Percentiles rank a stretch among this genome's conserved stretches.
Evolutionary conservation across 805 yeast genomes (phyloP).

Genomic region (Cyberlindnera americana): DNA sequence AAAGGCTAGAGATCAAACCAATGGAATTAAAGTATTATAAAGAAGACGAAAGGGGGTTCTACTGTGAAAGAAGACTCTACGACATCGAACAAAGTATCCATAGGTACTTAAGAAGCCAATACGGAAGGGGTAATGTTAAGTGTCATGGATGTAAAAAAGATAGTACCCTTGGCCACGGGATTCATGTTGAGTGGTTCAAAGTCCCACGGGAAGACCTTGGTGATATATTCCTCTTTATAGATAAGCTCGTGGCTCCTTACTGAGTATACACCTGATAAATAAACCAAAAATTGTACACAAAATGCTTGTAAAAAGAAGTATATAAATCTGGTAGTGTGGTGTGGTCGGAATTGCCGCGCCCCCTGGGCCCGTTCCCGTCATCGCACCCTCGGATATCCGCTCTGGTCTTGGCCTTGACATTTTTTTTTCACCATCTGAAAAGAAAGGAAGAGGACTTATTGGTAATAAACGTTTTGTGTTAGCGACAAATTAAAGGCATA

Average conservation of each 20-base stretch:
- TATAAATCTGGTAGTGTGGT: too few relatives aligned
- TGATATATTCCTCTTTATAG: constrained; percentile 16
- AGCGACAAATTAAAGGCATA: neutral
- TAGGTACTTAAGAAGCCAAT: constrained; percentile 10
- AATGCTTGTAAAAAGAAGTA: too few relatives aligned
- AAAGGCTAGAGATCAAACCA: constrained; percentile 5
- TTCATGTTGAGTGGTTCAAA: constrained; percentile 28
- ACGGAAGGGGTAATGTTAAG: constrained; percentile 24
- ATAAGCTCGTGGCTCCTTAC: constrained; percentile 6
- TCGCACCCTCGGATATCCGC: too few relatives aligned
- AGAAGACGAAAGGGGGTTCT: constrained; percentile 16
- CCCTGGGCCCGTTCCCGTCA: too few relatives aligned
- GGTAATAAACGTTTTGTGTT: neutral
- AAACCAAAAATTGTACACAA: too few relatives aligned
- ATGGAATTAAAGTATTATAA: constrained; percentile 8
- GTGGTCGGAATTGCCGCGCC: too few relatives aligned
- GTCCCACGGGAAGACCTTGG: constrained; percentile 17
- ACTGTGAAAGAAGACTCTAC: constrained; percentile 10
- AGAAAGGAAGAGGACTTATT: neutral
- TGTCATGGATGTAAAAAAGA: constrained; percentile 24
- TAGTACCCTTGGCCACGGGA: constrained; percentile 11
- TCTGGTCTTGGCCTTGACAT: too few relatives aligned
- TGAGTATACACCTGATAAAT: neutral
- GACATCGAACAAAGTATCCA: constrained; percentile 23
- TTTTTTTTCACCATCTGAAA: constrained; percentile 3